Percentiles rank a stretch among this genome's conserved stretches.
These are phyloP conservation scores for Chlorella sp. DNA, from an alignment of 139 green algal genomes.

Conservation along the genomic window DNA sequence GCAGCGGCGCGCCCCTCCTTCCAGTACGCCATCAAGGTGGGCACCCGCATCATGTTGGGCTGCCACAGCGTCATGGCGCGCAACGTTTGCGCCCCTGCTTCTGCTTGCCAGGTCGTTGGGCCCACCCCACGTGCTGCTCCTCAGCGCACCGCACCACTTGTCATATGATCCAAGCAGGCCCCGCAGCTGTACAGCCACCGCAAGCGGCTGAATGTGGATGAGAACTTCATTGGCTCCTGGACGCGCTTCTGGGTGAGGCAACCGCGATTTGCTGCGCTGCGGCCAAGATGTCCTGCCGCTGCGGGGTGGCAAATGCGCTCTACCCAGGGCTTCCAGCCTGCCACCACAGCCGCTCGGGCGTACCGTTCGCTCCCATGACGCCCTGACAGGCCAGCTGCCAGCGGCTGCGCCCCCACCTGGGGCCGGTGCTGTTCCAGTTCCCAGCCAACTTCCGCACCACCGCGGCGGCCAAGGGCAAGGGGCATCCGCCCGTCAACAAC, in stretches of 20 bases:
- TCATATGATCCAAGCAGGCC: not conserved
- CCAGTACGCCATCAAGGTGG: slow-evolving; percentile 25
- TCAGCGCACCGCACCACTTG: too few species aligned
- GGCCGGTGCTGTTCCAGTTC: slow-evolving; percentile 37
- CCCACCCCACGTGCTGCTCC: too few species aligned
- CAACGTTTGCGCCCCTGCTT: too few species aligned
- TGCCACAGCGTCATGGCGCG: too few species aligned
- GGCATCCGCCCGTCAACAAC: not conserved
- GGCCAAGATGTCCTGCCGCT: not conserved
- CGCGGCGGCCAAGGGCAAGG: not conserved
- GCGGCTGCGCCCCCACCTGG: slow-evolving; percentile 35
- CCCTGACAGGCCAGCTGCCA: slow-evolving; percentile 24
- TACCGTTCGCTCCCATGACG: too few species aligned
- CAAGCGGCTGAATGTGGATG: slow-evolving; percentile 32
- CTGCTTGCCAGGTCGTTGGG: too few species aligned
- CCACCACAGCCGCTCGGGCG: too few species aligned
- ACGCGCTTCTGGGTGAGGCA: slow-evolving; percentile 19
- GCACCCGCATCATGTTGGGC: too few species aligned
- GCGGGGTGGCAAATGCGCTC: too few species aligned
- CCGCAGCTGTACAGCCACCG: slow-evolving; percentile 26
- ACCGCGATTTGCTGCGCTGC: not conserved
- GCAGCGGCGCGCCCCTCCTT: slow-evolving; percentile 13
- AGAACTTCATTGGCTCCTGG: slow-evolving; percentile 29
- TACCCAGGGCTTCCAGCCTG: too few species aligned
- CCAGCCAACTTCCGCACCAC: slow-evolving; percentile 25